phyloP scores from a whole-genome alignment of 768 basidiomycete genomes.

The Naganishia vaughanmartiniae region DNA sequence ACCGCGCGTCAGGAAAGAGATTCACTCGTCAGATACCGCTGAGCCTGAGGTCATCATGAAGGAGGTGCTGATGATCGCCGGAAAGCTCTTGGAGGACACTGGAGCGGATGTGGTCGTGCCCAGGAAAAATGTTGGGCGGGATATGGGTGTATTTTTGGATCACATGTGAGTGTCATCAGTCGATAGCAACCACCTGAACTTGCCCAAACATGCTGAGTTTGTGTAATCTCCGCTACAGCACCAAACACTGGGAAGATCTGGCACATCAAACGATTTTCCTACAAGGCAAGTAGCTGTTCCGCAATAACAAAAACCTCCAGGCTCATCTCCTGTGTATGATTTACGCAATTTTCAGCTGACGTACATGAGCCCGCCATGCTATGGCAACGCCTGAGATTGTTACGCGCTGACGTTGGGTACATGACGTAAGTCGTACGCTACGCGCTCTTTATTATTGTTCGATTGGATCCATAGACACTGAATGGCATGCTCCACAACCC shows the following conservation, averaged over 20 bases:
- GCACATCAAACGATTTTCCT: constrained; percentile 13
- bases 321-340: not conserved
- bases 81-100: not conserved
- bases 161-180: not conserved
- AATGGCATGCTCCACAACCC: not conserved
- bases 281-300: not conserved
- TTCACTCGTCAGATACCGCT: not conserved
- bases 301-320: too few species aligned
- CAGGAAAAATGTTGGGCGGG: not conserved
- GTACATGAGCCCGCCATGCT: not conserved
- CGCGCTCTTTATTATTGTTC: not conserved
- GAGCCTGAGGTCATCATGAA: not conserved
- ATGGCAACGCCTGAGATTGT: constrained; percentile 5
- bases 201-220: not conserved
- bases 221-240: not conserved
- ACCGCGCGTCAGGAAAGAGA: not conserved
- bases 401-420: not conserved
- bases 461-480: not conserved
- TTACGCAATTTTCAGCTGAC: not conserved
- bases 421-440: not conserved
- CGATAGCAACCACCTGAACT: not conserved
- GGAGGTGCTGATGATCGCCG: not conserved
- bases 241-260: not conserved
- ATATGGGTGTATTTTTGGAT: constrained; percentile 1
- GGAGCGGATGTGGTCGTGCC: constrained; percentile 9